phyloP scores from a whole-genome alignment of 768 basidiomycete species.

The Tylopilus intermedius region DNA sequence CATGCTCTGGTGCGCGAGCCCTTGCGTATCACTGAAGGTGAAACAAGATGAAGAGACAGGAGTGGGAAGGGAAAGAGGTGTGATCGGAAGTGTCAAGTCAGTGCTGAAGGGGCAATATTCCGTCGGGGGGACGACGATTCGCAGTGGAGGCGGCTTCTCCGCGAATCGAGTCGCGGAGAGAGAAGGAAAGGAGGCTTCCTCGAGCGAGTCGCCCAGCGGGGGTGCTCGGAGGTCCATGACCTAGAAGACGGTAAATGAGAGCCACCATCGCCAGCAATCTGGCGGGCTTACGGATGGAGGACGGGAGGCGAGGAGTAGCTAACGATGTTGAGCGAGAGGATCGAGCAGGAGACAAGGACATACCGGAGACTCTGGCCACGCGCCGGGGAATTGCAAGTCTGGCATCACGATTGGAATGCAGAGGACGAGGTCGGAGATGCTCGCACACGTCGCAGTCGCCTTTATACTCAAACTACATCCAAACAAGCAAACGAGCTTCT shows the following conservation, averaged over 20 bases:
- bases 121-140: constrained; percentile 30
- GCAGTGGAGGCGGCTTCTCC: constrained; percentile 21
- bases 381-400: constrained; percentile 19
- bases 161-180: constrained; percentile 10
- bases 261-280: not conserved
- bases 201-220: constrained; percentile 11
- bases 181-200: constrained; percentile 6
- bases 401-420: constrained; percentile 22
- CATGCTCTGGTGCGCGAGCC: constrained; percentile 3
- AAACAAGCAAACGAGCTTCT: constrained; percentile 18
- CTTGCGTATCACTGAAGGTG: constrained; percentile 16
- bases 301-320: not conserved
- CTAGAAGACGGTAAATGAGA: constrained; percentile 2
- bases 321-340: not conserved
- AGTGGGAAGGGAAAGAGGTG: constrained; percentile 24
- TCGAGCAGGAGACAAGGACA: constrained; percentile 4
- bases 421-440: not conserved
- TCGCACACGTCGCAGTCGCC: constrained; percentile 12
- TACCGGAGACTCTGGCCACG: constrained; percentile 23
- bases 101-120: constrained; percentile 33
- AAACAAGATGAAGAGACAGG: constrained; percentile 28
- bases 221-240: constrained; percentile 14
- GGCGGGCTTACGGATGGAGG: constrained; percentile 5
- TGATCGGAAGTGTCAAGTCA: constrained; percentile 28
- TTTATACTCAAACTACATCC: constrained; percentile 13